These are phyloP conservation scores for Gautieria morchelliformis DNA, from an alignment of 768 basidiomycete species.

Conservation along the genomic window DNA sequence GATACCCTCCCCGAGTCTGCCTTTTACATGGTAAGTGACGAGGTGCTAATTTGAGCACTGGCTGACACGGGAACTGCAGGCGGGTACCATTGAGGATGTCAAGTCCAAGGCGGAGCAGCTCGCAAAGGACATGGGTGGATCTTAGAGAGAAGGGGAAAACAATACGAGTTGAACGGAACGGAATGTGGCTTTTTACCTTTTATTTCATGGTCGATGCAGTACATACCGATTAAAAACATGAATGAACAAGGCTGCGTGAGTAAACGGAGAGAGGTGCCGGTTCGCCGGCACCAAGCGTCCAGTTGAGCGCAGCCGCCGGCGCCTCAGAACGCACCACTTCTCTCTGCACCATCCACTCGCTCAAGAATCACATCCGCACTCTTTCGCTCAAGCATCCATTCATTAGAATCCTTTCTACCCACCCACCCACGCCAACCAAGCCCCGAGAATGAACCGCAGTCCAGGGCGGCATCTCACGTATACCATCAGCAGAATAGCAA, in stretches of 20 bases:
- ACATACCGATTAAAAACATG: not conserved
- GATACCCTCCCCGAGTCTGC: constrained; percentile 91
- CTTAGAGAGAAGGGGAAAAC: constrained; percentile 2
- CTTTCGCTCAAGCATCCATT: too few species aligned
- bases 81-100: constrained; percentile 94
- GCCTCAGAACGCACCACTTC: too few species aligned
- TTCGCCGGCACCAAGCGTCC: too few species aligned
- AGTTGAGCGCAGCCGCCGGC: too few species aligned
- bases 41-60: not conserved
- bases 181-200: not conserved
- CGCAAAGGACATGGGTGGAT: constrained; percentile 79
- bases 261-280: too few species aligned
- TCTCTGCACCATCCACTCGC: too few species aligned
- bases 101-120: constrained; percentile 96
- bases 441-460: too few species aligned
- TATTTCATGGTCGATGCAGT: not conserved
- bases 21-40: constrained; percentile 78
- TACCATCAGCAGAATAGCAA: too few species aligned
- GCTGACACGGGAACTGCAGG: constrained; percentile 23
- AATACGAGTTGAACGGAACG: not conserved
- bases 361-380: too few species aligned
- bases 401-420: too few species aligned
- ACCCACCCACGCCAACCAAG: too few species aligned
- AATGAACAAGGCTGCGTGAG: not conserved
- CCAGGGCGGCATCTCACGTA: too few species aligned